phyloP scores from a whole-genome alignment of 257 asterid species.

The Ocimum tenuiflorum region DNA sequence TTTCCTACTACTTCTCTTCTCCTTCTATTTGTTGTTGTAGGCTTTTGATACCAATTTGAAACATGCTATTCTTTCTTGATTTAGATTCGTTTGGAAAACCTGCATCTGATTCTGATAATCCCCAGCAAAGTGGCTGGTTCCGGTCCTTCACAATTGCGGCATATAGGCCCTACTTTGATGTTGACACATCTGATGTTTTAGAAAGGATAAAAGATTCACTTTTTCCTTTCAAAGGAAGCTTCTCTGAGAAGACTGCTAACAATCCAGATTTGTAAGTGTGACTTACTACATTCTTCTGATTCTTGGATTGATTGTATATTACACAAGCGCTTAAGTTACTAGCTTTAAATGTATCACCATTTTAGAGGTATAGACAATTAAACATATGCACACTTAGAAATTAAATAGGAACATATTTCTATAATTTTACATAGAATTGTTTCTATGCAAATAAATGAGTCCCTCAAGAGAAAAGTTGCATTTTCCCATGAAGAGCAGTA shows the following conservation, averaged over 20 bases:
- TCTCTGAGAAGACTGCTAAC: conserved; percentile 73
- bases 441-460: not conserved
- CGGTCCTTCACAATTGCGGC: conserved; percentile 76
- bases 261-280: conserved; percentile 82
- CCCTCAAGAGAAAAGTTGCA: not conserved
- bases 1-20: not conserved
- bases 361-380: not conserved
- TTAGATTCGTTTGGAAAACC: conserved; percentile 85
- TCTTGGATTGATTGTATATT: not conserved
- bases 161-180: conserved; percentile 92
- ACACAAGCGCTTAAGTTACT: not conserved
- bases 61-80: conserved; percentile 14
- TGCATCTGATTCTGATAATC: conserved; percentile 57
- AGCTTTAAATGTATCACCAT: not conserved
- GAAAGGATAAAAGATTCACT: conserved; percentile 91
- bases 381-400: not conserved
- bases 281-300: not conserved
- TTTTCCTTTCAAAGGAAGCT: conserved; percentile 78
- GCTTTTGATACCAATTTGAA: not conserved
- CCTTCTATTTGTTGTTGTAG: not conserved
- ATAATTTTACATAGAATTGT: not conserved
- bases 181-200: conserved; percentile 87
- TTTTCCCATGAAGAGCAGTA: not conserved
- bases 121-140: conserved; percentile 85
- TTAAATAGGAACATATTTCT: not conserved